A percentile compares a stretch with the other conserved stretches of the same genome.
phyloP scores from a whole-genome alignment of 768 basidiomycete species.

The Artomyces pyxidatus region DNA sequence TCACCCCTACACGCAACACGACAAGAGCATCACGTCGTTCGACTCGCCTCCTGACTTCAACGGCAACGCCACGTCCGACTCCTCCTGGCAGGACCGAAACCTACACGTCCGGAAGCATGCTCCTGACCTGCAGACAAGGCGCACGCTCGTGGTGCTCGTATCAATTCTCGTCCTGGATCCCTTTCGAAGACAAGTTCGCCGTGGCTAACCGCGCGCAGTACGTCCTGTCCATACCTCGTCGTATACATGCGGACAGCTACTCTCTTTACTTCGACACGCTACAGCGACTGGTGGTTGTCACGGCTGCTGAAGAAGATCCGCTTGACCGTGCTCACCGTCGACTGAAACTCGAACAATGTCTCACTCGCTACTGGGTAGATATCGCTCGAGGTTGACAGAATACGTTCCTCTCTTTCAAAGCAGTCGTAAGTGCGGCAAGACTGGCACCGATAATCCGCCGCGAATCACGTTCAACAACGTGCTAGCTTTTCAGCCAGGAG shows the following conservation, averaged over 20 bases:
- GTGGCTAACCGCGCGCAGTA: conserved; percentile 95
- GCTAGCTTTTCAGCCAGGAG: too few species aligned
- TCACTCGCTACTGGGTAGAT: conserved; percentile 88
- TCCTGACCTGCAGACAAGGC: conserved; percentile 64
- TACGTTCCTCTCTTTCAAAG: too few species aligned
- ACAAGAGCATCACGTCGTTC: conserved; percentile 95
- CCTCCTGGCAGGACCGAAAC: conserved; percentile 97
- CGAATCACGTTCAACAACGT: too few species aligned
- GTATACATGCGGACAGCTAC: conserved; percentile 29
- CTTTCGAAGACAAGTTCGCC: conserved; percentile 96
- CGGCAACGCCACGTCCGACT: conserved; percentile 96
- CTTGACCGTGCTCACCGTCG: conserved; percentile 87
- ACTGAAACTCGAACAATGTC: conserved; percentile 99
- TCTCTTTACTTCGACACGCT: conserved; percentile 92
- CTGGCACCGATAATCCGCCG: too few species aligned
- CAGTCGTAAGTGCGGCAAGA: too few species aligned
- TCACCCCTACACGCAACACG: conserved; percentile 54
- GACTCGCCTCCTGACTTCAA: conserved; percentile 98
- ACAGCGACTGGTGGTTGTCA: conserved; percentile 99
- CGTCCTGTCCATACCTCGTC: conserved; percentile 7
- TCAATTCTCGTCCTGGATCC: conserved; percentile 97
- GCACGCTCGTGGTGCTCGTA: conserved; percentile 88
- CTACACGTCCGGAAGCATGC: conserved; percentile 96
- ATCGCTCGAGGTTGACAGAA: too few species aligned
- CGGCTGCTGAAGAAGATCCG: conserved; percentile 95